Evolutionary conservation across 2,329 filamentous ascomycete genomes (phyloP).

Genomic region (Monosporascus sp.): DNA sequence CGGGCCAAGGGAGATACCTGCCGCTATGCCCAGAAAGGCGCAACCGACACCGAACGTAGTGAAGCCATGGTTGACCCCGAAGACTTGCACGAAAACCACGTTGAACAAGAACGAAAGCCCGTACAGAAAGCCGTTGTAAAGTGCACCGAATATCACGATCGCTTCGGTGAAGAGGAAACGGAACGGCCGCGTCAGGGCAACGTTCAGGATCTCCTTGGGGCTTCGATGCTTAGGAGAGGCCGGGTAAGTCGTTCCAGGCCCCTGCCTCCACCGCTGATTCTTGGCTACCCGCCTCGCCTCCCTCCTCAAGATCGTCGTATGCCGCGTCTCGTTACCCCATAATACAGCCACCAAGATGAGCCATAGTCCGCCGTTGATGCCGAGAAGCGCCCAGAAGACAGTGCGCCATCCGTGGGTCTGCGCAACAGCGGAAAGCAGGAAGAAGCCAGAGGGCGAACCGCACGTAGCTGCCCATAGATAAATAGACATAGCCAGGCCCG

Average conservation of each 20-base stretch:
- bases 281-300: conserved; percentile 27
- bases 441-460: conserved; percentile 40
- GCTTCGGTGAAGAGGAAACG: conserved; percentile 40
- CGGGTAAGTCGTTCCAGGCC: conserved; percentile 16
- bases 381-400: conserved; percentile 42
- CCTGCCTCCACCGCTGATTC: conserved; percentile 14
- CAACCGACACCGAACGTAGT: conserved; percentile 34
- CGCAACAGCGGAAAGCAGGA: conserved; percentile 40
- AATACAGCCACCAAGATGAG: conserved; percentile 34
- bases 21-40: conserved; percentile 30
- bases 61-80: conserved; percentile 36
- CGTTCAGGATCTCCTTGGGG: conserved; percentile 33
- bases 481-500: conserved; percentile 29
- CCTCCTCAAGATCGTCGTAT: conserved; percentile 37
- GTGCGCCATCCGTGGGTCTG: conserved; percentile 36
- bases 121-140: conserved; percentile 45
- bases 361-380: conserved; percentile 39
- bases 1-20: conserved; percentile 37
- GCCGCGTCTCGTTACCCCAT: conserved; percentile 34
- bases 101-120: conserved; percentile 46
- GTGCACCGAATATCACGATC: conserved; percentile 41
- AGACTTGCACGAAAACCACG: conserved; percentile 43
- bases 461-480: conserved; percentile 41
- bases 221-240: conserved; percentile 31
- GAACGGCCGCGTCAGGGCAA: conserved; percentile 41